These are phyloP conservation scores for Syzygium grande DNA, from an alignment of 345 rosid species.

Conservation along the genomic window DNA sequence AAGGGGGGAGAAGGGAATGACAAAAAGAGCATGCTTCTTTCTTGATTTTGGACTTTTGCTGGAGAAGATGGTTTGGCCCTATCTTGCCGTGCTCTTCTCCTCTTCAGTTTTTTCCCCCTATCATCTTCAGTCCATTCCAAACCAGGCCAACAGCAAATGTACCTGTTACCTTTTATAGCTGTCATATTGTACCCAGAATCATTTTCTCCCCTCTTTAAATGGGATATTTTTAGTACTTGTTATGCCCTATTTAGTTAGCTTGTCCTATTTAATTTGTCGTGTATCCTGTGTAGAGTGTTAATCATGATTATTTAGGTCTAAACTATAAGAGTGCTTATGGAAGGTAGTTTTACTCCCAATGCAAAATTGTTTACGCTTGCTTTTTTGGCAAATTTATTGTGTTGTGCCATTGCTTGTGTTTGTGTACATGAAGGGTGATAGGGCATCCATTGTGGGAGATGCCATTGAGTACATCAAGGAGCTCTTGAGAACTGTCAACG, in stretches of 20 bases:
- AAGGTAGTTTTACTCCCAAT: neutral
- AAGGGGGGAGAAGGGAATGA: neutral
- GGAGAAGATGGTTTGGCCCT: neutral
- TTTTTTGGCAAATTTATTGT: neutral
- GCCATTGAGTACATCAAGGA: constrained; percentile 76
- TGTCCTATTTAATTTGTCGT: neutral
- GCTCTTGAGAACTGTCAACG: constrained; percentile 52
- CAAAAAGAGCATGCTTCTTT: neutral
- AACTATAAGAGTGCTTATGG: neutral
- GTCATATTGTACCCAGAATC: neutral
- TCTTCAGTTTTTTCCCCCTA: neutral
- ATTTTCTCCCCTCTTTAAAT: neutral
- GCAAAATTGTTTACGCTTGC: neutral
- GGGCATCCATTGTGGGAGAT: constrained; percentile 80
- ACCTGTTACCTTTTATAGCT: neutral
- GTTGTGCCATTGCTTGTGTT: neutral
- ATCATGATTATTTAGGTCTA: neutral
- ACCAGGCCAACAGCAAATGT: neutral
- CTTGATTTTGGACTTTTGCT: neutral
- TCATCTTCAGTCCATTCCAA: neutral
- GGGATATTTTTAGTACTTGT: neutral
- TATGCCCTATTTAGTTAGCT: neutral
- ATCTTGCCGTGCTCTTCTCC: neutral
- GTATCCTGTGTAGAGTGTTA: neutral
- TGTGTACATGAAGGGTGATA: constrained; percentile 37